Base-by-base conservation (phyloP, 2,329 filamentous ascomycete species). In the Xylaria sp. region DNA sequence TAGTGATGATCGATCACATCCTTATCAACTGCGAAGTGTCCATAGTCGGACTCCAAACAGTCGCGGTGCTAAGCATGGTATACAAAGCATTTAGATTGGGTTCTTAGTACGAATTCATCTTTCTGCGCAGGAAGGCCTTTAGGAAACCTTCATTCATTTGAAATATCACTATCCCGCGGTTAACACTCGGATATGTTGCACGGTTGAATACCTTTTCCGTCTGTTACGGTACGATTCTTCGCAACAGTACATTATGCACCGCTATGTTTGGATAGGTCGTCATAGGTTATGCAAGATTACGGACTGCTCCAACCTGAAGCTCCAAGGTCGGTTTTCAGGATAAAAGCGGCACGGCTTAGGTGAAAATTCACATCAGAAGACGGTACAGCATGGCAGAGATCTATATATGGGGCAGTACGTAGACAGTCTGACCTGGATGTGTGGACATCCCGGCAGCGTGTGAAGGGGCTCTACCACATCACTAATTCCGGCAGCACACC, bases 381-480 rank as follows among this genome's bases (percentile, higher is more conserved):
- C 46, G 4, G 12, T 30, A 50, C 46, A 50, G 25, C 46, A 30
- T 50, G 23, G 45, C 18, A n/a, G 13, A 50, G n/a, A 50, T 15
- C 15, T 10, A 30, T 50, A 15, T 50, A 30, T 50, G 46, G 46
- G 46, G 46, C 46, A 28, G 48, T 34, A 53, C 48, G n/a, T 55
- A 36, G 32, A 5, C 15, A 56, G 52, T 23, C 32, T 39, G 34
- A 20, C n/a, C 20, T 36, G 7, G 12, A 30, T 50, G 45, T 62
- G 48, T 36, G 41, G 36, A 30, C 39, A 61, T 56, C 55, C 67
- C 23, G 34, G 66, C 45, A 39, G 18, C 34, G 13, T 52, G 57
- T 43, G 45, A 34, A 30, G 58, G 41, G 43, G 28, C 32, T 66
- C 20, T 69, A 67, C 64, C 64, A 67, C 67, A 63, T 67, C 56